Conservation (phyloP, 257 asterid species). For the Solanum arcanum region DNA sequence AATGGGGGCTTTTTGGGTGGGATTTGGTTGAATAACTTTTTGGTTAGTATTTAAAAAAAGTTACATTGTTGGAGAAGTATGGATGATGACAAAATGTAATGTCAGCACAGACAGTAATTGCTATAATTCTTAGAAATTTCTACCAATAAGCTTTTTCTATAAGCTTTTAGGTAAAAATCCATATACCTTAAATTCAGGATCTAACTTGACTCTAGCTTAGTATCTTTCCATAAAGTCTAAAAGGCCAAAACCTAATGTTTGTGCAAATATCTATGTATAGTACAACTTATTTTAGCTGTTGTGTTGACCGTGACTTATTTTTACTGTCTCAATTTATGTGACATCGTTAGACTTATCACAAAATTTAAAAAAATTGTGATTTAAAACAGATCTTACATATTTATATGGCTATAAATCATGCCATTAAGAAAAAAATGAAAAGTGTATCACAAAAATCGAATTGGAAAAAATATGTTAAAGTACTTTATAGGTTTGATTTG, state of each 20-base stretch:
- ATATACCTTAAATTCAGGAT: conserved; percentile 23
- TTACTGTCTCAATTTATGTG: background rate
- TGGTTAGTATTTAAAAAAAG: background rate
- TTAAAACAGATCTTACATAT: background rate
- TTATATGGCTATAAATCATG: too few species aligned
- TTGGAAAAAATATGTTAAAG: background rate
- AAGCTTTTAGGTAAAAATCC: background rate
- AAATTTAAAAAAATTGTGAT: accelerated
- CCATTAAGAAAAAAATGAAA: too few species aligned
- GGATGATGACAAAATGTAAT: conserved; percentile 1
- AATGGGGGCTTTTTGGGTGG: background rate
- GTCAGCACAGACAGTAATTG: background rate
- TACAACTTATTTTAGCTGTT: background rate
- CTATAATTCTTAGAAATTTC: background rate
- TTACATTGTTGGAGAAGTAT: background rate
- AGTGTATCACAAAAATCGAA: background rate
- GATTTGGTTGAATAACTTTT: background rate
- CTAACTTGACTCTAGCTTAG: conserved; percentile 12
- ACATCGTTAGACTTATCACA: background rate
- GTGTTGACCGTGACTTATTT: background rate
- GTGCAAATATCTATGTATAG: background rate
- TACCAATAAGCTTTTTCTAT: background rate
- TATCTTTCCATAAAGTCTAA: background rate
- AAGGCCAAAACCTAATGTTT: background rate
- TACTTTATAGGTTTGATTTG: background rate